phyloP scores from a whole-genome alignment of 2,329 filamentous ascomycete species.

The Xylaria digitata region DNA sequence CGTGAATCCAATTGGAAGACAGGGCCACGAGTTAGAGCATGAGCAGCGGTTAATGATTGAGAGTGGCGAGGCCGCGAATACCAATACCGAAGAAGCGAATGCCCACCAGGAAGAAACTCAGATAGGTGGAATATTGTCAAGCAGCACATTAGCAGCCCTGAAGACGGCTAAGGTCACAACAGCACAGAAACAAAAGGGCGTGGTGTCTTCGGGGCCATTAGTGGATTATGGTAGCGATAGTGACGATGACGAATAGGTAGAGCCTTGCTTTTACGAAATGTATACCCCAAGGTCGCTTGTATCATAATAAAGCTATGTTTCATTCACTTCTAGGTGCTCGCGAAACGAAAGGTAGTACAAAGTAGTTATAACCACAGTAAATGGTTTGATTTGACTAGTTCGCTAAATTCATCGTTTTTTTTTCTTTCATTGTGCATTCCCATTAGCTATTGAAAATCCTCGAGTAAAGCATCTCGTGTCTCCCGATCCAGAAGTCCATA shows the following conservation, averaged over 20 bases:
- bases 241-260: slow-evolving; percentile 63
- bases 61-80: slow-evolving; percentile 61
- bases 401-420: not conserved
- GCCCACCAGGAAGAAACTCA: slow-evolving; percentile 52
- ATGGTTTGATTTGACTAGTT: not conserved
- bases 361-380: not conserved
- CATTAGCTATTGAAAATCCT: slow-evolving; percentile 83
- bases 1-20: slow-evolving; percentile 67
- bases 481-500: slow-evolving; percentile 85
- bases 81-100: slow-evolving; percentile 55
- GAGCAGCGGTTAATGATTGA: slow-evolving; percentile 70
- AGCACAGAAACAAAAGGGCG: slow-evolving; percentile 64
- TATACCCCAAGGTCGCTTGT: slow-evolving; percentile 24
- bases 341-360: slow-evolving; percentile 2
- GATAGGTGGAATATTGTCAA: slow-evolving; percentile 79
- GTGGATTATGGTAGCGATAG: slow-evolving; percentile 93
- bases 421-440: not conserved
- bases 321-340: not conserved
- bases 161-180: slow-evolving; percentile 67
- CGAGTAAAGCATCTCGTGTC: slow-evolving; percentile 85
- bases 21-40: slow-evolving; percentile 72
- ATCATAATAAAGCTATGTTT: not conserved
- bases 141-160: slow-evolving; percentile 82
- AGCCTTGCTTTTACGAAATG: slow-evolving; percentile 10
- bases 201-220: slow-evolving; percentile 72